These are phyloP conservation scores for Aristolochia californica DNA, from an alignment of 164 flowering plant species.

Conservation along the genomic window DNA sequence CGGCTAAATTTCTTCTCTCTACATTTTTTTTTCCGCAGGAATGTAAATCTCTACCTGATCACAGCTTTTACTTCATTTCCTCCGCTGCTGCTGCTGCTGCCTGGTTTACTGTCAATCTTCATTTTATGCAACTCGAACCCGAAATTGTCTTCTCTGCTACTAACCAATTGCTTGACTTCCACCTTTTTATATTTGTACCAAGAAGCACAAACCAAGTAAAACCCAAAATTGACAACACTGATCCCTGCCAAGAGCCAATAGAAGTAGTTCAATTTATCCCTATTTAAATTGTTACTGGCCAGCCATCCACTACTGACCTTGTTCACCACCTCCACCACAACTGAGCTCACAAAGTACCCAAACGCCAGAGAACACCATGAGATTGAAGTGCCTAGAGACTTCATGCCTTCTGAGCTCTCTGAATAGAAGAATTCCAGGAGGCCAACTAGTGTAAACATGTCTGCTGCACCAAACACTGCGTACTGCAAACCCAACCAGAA, in stretches of 20 bases:
- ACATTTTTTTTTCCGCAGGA: no score
- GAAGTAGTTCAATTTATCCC: slow-evolving; percentile 54
- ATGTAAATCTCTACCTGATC: no score
- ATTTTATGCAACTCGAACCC: no score
- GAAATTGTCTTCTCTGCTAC: not conserved
- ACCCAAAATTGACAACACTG: slow-evolving; percentile 46
- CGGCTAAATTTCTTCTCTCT: no score
- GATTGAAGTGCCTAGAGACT: slow-evolving; percentile 48
- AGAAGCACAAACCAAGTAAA: slow-evolving; percentile 46
- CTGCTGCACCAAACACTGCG: slow-evolving; percentile 53
- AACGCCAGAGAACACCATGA: slow-evolving; percentile 56
- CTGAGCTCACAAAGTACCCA: slow-evolving; percentile 55
- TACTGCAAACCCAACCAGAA: slow-evolving; percentile 66
- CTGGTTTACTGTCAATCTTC: no score
- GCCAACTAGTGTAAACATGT: slow-evolving; percentile 62
- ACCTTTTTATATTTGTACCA: slow-evolving; percentile 62
- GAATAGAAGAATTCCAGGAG: slow-evolving; percentile 59
- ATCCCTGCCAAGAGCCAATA: slow-evolving; percentile 50
- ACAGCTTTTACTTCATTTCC: no score
- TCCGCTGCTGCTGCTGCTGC: no score
- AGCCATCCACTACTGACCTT: slow-evolving; percentile 63
- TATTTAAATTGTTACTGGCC: slow-evolving; percentile 47
- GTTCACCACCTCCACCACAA: slow-evolving; percentile 57
- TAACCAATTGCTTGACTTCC: slow-evolving; percentile 15
- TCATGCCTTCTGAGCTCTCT: slow-evolving; percentile 61